phyloP scores from a whole-genome alignment of 2,329 filamentous ascomycete genomes.

The Dactylellina cionopaga region DNA sequence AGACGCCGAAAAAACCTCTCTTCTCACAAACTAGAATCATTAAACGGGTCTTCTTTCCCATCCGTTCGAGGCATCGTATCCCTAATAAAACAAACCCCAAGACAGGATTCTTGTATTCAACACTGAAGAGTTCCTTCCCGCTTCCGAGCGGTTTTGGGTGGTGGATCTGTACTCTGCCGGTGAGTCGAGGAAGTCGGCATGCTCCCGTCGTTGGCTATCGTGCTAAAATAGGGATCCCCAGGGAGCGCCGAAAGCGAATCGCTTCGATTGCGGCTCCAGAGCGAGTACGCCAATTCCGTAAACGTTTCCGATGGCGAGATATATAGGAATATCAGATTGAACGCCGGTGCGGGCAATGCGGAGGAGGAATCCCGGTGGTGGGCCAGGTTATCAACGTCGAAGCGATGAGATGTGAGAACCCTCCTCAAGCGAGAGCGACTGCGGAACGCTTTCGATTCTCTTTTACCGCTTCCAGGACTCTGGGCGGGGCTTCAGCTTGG shows the following conservation, averaged over 20 bases:
- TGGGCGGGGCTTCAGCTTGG: conserved; percentile 7
- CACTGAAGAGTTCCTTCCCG: neutral
- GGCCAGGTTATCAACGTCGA: neutral
- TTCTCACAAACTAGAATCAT: too few relatives aligned
- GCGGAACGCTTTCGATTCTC: too few relatives aligned
- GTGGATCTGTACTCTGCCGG: neutral
- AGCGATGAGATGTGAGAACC: neutral
- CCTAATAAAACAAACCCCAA: too few relatives aligned
- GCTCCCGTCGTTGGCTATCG: too few relatives aligned
- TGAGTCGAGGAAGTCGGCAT: too few relatives aligned
- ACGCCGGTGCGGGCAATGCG: neutral
- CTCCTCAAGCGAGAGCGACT: neutral
- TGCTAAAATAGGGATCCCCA: too few relatives aligned
- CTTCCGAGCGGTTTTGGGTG: neutral
- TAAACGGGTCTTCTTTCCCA: too few relatives aligned
- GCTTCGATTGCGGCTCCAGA: neutral
- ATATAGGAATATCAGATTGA: conserved; percentile 4
- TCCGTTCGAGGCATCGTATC: too few relatives aligned
- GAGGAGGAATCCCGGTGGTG: neutral
- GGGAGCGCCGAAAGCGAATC: neutral
- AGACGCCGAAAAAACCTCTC: too few relatives aligned
- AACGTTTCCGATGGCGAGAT: too few relatives aligned
- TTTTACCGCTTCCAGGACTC: too few relatives aligned
- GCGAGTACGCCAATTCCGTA: neutral
- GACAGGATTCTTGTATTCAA: too few relatives aligned